A percentile compares a stretch with the other conserved stretches of the same genome.
Evolutionary conservation across 495 filamentous ascomycete genomes (phyloP).

Genomic region (Glarea lozoyensis): DNA sequence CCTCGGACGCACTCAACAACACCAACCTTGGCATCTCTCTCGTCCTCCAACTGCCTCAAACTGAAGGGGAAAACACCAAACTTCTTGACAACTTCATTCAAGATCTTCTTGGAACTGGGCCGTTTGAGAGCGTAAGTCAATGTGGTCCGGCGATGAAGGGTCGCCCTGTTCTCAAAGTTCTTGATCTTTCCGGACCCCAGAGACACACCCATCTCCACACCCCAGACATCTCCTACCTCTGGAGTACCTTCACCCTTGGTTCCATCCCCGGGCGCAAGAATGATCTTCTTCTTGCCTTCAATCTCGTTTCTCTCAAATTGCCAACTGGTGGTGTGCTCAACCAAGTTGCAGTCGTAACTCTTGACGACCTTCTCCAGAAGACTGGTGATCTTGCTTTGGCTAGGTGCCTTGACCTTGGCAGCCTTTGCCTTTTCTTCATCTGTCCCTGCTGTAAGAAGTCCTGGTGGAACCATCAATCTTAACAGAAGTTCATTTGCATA

Average conservation of each 20-base stretch:
- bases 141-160: constrained; percentile 83
- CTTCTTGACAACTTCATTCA: constrained; percentile 91
- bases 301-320: constrained; percentile 94
- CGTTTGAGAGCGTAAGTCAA: constrained; percentile 89
- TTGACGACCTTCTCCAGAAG: constrained; percentile 88
- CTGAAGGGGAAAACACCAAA: constrained; percentile 98
- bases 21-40: constrained; percentile 91
- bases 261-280: constrained; percentile 74
- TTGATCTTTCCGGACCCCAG: constrained; percentile 91
- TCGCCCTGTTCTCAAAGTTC: constrained; percentile 74
- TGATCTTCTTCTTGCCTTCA: constrained; percentile 97
- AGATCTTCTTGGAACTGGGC: constrained; percentile 77
- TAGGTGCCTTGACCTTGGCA: constrained; percentile 65
- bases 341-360: constrained; percentile 81
- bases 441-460: constrained; percentile 69
- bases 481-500: constrained; percentile 94
- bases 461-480: constrained; percentile 81
- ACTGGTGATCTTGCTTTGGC: constrained; percentile 74
- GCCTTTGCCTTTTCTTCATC: constrained; percentile 95
- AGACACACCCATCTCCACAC: constrained; percentile 89
- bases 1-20: constrained; percentile 89
- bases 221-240: constrained; percentile 94
- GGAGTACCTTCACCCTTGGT: constrained; percentile 86
- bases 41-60: constrained; percentile 91
- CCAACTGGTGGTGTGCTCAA: constrained; percentile 97